phyloP scores from a whole-genome alignment of 352 stramenopile species.

The Globisporangium middletonii region DNA sequence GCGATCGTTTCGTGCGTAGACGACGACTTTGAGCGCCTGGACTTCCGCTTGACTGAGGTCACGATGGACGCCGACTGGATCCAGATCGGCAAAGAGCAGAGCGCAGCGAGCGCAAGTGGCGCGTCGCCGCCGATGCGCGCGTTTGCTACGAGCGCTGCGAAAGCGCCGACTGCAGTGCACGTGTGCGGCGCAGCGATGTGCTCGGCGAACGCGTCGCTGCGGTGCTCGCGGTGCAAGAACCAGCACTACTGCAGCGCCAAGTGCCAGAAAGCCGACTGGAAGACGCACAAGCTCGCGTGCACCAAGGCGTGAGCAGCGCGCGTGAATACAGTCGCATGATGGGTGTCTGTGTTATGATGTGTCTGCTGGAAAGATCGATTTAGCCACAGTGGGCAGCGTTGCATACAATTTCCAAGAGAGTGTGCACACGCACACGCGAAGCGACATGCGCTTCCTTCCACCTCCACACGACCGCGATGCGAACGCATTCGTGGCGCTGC shows the following conservation, averaged over 20 bases:
- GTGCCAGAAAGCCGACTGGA: slow-evolving; percentile 84
- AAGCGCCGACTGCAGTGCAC: slow-evolving; percentile 23
- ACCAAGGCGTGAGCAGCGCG: slow-evolving; percentile 14
- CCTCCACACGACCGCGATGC: too few relatives aligned
- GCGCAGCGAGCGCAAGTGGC: slow-evolving; percentile 17
- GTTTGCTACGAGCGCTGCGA: slow-evolving; percentile 19
- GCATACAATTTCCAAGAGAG: background rate
- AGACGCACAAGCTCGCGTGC: slow-evolving; percentile 71
- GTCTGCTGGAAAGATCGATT: background rate
- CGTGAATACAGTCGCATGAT: background rate
- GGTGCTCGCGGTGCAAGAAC: slow-evolving; percentile 77
- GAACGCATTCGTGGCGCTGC: too few relatives aligned
- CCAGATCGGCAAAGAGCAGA: slow-evolving; percentile 51
- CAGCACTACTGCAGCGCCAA: slow-evolving; percentile 82
- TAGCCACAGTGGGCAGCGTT: background rate
- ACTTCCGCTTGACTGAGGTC: slow-evolving; percentile 71
- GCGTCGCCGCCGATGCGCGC: slow-evolving; percentile 21
- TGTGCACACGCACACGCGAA: too few relatives aligned
- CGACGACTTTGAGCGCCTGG: slow-evolving; percentile 77
- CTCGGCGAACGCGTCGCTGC: slow-evolving; percentile 61
- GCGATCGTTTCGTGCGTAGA: slow-evolving; percentile 23
- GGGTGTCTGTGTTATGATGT: background rate
- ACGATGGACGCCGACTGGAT: slow-evolving; percentile 64
- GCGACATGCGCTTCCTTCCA: too few relatives aligned
- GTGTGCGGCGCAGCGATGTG: slow-evolving; percentile 65